These are phyloP conservation scores for Flaveria sonorensis DNA, from an alignment of 129 eudicot species.

Conservation along the genomic window DNA sequence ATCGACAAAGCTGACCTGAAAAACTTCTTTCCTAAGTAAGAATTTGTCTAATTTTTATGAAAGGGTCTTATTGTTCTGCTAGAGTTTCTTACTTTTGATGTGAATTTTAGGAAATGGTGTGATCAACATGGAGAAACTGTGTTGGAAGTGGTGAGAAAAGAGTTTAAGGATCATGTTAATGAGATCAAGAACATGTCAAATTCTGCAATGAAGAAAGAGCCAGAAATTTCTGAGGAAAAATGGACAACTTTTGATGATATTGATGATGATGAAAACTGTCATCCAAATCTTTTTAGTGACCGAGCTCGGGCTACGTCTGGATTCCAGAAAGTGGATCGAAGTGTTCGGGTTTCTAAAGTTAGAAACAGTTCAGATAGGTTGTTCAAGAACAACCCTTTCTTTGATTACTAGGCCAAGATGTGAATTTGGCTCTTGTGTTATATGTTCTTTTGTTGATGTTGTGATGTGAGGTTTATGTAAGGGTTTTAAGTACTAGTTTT, in stretches of 20 bases:
- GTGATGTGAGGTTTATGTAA: conserved; percentile 15
- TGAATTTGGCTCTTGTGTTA: conserved; percentile 30
- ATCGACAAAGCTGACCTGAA: conserved; percentile 83
- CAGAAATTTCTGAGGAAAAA: conserved; percentile 46
- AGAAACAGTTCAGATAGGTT: conserved; percentile 58
- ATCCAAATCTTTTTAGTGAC: conserved; percentile 74
- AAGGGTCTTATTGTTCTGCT: not conserved
- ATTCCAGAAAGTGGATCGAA: conserved; percentile 35
- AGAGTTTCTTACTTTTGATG: conserved; percentile 4
- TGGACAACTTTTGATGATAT: conserved; percentile 66
- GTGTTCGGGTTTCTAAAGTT: conserved; percentile 33
- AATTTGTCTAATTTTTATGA: not conserved
- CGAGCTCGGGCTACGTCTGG: conserved; percentile 23
- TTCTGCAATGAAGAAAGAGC: conserved; percentile 39
- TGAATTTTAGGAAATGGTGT: conserved; percentile 63
- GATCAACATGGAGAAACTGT: conserved; percentile 73
- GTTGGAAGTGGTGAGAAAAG: conserved; percentile 69
- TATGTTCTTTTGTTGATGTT: conserved; percentile 28
- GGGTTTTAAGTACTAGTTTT: conserved; percentile 6
- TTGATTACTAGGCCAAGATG: conserved; percentile 47
- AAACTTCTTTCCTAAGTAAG: conserved; percentile 75
- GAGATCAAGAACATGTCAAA: conserved; percentile 56
- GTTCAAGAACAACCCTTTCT: conserved; percentile 75
- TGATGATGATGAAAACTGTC: conserved; percentile 73
- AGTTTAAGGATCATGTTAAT: conserved; percentile 66